Conservation (phyloP, 441 rosid genomes). For the Corymbia citriodora region DNA sequence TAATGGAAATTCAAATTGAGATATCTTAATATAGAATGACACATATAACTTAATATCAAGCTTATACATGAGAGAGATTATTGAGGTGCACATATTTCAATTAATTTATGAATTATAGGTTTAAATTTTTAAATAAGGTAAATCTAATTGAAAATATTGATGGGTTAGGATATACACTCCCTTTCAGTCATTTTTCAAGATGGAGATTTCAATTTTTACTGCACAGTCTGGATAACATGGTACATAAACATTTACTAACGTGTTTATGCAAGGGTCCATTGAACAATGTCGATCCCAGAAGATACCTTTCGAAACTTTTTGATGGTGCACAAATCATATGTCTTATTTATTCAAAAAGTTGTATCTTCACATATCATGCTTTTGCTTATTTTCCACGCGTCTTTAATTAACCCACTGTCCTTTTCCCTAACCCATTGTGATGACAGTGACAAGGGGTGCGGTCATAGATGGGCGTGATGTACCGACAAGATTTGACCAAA, state of each 20-base stretch:
- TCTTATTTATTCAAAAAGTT: not conserved
- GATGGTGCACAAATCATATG: not conserved
- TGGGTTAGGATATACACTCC: no score
- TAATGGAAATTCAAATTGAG: no score
- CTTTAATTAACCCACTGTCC: no score
- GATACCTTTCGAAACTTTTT: not conserved
- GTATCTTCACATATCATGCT: not conserved
- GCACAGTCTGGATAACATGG: accelerated
- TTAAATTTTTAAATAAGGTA: no score
- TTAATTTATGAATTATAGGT: no score
- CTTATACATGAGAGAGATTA: not conserved
- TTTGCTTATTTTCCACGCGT: not conserved
- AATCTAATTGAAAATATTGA: no score
- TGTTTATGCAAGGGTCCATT: not conserved
- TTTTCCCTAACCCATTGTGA: accelerated
- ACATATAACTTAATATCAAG: not conserved
- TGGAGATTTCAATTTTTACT: not conserved
- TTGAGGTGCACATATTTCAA: not conserved
- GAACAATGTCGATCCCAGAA: not conserved
- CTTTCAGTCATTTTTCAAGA: no score
- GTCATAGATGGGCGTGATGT: not conserved
- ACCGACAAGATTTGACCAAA: no score
- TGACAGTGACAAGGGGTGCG: not conserved
- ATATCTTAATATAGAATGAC: not conserved
- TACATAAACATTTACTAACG: not conserved